phyloP scores from a whole-genome alignment of 805 yeast genomes.

The Komagataella phaffii region DNA sequence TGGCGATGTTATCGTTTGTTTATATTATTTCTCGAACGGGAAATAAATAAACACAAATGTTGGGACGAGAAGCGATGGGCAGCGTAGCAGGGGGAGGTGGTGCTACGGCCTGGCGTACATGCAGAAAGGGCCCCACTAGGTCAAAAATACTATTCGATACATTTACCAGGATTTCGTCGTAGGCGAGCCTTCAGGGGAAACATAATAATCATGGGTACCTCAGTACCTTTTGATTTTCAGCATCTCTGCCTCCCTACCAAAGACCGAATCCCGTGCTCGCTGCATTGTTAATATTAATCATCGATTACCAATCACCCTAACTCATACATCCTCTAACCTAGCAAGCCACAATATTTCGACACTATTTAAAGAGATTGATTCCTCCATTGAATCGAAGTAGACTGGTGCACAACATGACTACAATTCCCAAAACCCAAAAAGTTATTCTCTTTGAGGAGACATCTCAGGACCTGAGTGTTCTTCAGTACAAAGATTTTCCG shows the following conservation, averaged over 20 bases:
- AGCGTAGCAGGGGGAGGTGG: not conserved
- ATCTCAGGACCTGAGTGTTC: conserved; percentile 41
- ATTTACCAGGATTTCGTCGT: too few relatives aligned
- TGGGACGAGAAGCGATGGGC: not conserved
- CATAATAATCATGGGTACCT: too few relatives aligned
- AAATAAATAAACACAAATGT: not conserved
- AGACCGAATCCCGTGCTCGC: too few relatives aligned
- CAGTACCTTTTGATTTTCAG: too few relatives aligned
- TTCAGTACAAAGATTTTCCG: conserved; percentile 43
- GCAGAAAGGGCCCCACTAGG: too few relatives aligned
- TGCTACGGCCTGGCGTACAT: not conserved
- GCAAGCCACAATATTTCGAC: not conserved
- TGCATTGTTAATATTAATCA: not conserved
- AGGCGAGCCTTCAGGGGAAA: too few relatives aligned
- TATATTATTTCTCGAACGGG: not conserved
- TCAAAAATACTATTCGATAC: too few relatives aligned
- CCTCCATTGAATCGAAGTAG: not conserved
- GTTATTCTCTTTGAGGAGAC: conserved; percentile 38
- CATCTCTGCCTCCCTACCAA: too few relatives aligned
- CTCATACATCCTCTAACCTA: not conserved
- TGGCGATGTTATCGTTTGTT: not conserved
- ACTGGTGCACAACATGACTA: not conserved
- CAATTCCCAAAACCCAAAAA: conserved; percentile 41
- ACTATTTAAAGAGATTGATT: not conserved
- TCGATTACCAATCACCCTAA: not conserved